A percentile compares a stretch with the other conserved stretches of the same genome.
phyloP scores from a whole-genome alignment of 441 rosid genomes.

The Hura crepitans region DNA sequence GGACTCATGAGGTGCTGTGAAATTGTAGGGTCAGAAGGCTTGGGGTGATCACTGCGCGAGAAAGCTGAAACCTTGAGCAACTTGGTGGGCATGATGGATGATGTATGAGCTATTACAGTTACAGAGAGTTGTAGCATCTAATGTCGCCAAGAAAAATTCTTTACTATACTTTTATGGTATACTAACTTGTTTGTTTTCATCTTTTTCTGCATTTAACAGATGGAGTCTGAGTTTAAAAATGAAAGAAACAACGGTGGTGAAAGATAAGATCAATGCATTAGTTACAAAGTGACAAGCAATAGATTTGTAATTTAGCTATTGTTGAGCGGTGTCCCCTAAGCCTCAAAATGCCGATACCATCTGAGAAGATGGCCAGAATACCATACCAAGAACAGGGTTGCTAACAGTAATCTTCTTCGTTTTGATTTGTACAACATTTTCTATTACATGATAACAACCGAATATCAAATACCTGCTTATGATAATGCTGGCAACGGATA shows the following conservation, averaged over 20 bases:
- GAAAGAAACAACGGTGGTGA: not conserved
- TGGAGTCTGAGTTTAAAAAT: not conserved
- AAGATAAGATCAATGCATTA: constrained; percentile 22
- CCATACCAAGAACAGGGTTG: no score
- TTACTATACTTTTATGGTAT: not conserved
- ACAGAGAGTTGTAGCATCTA: no score
- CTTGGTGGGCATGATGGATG: constrained; percentile 31
- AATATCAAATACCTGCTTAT: no score
- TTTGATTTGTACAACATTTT: no score
- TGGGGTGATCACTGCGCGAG: not conserved
- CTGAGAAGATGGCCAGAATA: not conserved
- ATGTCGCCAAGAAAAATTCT: not conserved
- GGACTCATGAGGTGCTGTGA: not conserved
- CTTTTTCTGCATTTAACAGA: not conserved
- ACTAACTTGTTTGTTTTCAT: constrained; percentile 12
- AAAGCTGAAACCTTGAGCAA: constrained; percentile 24
- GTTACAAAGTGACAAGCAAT: constrained; percentile 4
- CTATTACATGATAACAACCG: no score
- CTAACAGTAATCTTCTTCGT: no score
- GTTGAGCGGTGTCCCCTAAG: not conserved
- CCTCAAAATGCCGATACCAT: not conserved
- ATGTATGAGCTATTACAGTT: not conserved
- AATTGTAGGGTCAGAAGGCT: not conserved
- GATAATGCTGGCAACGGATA: no score
- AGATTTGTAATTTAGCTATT: constrained; percentile 12